These are phyloP conservation scores for Diaporthe humulicola DNA, from an alignment of 2,329 filamentous ascomycete species.

Conservation along the genomic window DNA sequence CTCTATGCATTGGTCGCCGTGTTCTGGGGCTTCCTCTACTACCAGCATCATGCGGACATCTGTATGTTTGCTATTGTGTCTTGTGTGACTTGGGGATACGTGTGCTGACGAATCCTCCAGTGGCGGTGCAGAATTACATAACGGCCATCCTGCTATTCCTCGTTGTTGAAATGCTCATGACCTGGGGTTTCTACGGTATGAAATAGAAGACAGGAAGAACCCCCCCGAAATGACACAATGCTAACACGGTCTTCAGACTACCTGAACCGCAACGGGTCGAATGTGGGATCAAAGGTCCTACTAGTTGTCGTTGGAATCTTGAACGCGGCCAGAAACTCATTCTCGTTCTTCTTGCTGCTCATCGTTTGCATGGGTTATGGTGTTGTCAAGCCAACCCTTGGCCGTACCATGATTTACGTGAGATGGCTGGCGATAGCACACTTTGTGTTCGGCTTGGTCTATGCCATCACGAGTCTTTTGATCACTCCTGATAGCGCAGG, in stretches of 20 bases:
- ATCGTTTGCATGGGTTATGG: constrained; percentile 99
- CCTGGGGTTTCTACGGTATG: constrained; percentile 94
- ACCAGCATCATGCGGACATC: constrained; percentile 93
- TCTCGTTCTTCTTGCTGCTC: constrained; percentile 96
- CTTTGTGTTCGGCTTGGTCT: constrained; percentile 95
- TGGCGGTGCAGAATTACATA: constrained; percentile 99
- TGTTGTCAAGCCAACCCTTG: constrained; percentile 93
- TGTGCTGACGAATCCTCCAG: constrained; percentile 58
- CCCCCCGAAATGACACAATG: not conserved
- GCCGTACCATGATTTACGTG: constrained; percentile 94
- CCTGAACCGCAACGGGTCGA: constrained; percentile 90
- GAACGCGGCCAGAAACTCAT: constrained; percentile 94
- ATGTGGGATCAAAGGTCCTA: constrained; percentile 84
- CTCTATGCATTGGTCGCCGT: constrained; percentile 89
- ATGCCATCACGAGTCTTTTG: constrained; percentile 89
- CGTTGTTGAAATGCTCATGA: constrained; percentile 96
- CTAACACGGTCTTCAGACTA: constrained; percentile 72
- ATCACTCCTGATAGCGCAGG: constrained; percentile 89
- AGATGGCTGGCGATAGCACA: constrained; percentile 91
- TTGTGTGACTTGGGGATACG: not conserved
- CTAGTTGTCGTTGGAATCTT: constrained; percentile 93
- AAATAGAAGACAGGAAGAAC: not conserved
- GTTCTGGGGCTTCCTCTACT: constrained; percentile 96
- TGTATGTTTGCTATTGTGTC: constrained; percentile 60
- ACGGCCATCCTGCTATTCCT: constrained; percentile 96